A percentile compares a stretch with the other conserved stretches of the same genome.
These are phyloP conservation scores for Nasturtium officinale DNA, from an alignment of 345 rosid genomes.

Conservation along the genomic window DNA sequence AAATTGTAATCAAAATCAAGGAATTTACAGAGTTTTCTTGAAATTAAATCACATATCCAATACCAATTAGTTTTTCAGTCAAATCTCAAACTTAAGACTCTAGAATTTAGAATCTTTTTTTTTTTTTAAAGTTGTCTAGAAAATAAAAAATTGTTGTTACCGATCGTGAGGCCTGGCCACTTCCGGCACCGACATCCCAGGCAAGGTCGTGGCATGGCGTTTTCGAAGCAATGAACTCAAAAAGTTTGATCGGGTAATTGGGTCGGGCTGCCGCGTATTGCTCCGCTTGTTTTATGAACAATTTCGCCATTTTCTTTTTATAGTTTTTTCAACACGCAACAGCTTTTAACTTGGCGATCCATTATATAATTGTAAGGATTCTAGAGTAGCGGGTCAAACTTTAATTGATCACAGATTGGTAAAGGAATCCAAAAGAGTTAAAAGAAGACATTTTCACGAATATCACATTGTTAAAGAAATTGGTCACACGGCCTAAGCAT, in stretches of 20 bases:
- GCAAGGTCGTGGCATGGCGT: conserved; percentile 66
- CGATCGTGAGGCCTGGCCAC: conserved; percentile 77
- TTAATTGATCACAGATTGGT: background rate
- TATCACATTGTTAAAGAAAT: background rate
- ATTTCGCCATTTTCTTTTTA: conserved; percentile 54
- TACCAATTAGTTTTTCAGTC: background rate
- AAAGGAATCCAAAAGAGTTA: background rate
- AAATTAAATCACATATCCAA: background rate
- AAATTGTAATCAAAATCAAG: background rate
- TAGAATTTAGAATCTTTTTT: background rate
- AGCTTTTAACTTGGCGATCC: background rate
- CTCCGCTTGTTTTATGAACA: conserved; percentile 78
- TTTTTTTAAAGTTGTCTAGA: background rate
- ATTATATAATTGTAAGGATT: background rate
- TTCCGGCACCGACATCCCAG: conserved; percentile 93
- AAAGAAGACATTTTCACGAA: background rate
- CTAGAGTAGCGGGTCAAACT: conserved; percentile 14
- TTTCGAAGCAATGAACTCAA: conserved; percentile 73
- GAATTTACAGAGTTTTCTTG: no score
- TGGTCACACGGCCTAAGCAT: background rate
- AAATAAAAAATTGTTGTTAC: conserved; percentile 43
- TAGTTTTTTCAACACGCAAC: background rate
- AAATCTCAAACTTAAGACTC: background rate
- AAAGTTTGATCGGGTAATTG: conserved; percentile 63
- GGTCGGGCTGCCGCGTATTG: conserved; percentile 70